These are phyloP conservation scores for Rhodotorula graminis DNA, from an alignment of 768 basidiomycete species.

Conservation along the genomic window DNA sequence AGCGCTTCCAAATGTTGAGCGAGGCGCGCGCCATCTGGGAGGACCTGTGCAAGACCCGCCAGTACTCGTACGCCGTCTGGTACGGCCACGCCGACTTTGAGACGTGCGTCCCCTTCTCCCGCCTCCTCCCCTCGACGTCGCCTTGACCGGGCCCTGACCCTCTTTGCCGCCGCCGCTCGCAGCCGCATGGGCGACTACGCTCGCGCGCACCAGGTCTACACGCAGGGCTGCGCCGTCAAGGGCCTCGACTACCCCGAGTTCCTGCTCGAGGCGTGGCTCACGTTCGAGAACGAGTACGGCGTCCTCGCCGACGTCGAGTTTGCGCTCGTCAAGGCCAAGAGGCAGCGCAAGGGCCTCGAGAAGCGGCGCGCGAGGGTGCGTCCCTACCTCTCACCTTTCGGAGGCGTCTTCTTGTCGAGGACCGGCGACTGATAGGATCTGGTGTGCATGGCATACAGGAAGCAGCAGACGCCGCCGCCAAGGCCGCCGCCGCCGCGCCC, in stretches of 20 bases:
- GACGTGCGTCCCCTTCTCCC: conserved; percentile 20
- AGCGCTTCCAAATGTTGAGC: conserved; percentile 39
- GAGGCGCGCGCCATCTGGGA: conserved; percentile 41
- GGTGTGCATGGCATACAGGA: no score
- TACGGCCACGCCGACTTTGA: conserved; percentile 63
- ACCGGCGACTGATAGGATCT: no score
- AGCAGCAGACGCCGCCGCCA: conserved; percentile 39
- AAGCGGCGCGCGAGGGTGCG: conserved; percentile 23
- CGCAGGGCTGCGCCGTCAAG: conserved; percentile 59
- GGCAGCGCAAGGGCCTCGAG: conserved; percentile 52
- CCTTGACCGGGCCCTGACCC: conserved; percentile 11
- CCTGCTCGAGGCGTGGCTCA: conserved; percentile 80
- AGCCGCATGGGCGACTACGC: conserved; percentile 49
- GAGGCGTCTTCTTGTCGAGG: no score
- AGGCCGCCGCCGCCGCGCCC: conserved; percentile 40
- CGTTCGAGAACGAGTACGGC: conserved; percentile 83
- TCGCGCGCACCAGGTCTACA: conserved; percentile 63
- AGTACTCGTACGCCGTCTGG: conserved; percentile 71
- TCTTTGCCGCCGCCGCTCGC: neutral
- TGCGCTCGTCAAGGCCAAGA: conserved; percentile 37
- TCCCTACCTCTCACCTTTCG: neutral
- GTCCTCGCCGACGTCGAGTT: conserved; percentile 54
- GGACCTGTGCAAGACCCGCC: conserved; percentile 63
- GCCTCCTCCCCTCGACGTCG: conserved; percentile 6
- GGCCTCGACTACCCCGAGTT: conserved; percentile 93